phyloP scores from a whole-genome alignment of 495 filamentous ascomycete genomes.

The Hyaloscypha bicolor region DNA sequence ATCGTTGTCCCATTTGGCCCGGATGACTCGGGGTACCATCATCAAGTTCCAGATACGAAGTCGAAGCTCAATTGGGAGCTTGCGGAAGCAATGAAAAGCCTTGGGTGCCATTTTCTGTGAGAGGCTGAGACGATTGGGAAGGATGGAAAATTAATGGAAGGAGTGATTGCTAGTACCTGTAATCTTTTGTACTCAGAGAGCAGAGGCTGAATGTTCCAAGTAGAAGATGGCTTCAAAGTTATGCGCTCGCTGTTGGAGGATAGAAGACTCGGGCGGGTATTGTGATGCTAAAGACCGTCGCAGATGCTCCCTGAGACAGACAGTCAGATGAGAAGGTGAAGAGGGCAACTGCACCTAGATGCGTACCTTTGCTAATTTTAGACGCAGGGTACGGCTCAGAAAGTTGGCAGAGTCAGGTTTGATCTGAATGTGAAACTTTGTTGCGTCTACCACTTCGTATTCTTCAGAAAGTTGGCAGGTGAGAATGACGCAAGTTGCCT shows the following conservation, averaged over 20 bases:
- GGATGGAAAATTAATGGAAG: not conserved
- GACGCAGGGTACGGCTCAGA: not conserved
- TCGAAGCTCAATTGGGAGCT: constrained; percentile 14
- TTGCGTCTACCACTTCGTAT: not conserved
- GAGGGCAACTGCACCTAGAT: not conserved
- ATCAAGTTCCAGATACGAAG: constrained; percentile 10
- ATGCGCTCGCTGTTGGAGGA: not conserved
- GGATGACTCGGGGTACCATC: constrained; percentile 9
- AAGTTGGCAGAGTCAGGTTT: not conserved
- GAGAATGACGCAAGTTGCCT: not conserved
- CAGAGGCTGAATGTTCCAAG: too few species aligned
- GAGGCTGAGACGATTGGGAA: not conserved
- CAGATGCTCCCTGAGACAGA: not conserved
- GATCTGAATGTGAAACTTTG: not conserved
- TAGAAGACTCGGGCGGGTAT: not conserved
- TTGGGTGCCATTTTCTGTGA: constrained; percentile 5
- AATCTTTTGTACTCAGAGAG: too few species aligned
- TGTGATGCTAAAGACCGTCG: not conserved
- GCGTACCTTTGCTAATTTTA: not conserved
- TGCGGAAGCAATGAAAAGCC: not conserved
- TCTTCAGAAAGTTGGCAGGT: not conserved
- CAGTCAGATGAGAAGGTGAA: not conserved
- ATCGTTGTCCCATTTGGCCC: not conserved
- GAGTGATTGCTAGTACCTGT: not conserved
- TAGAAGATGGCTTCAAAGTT: not conserved